Conservation (phyloP, 768 basidiomycete species). For the Wakefieldia striispora region DNA sequence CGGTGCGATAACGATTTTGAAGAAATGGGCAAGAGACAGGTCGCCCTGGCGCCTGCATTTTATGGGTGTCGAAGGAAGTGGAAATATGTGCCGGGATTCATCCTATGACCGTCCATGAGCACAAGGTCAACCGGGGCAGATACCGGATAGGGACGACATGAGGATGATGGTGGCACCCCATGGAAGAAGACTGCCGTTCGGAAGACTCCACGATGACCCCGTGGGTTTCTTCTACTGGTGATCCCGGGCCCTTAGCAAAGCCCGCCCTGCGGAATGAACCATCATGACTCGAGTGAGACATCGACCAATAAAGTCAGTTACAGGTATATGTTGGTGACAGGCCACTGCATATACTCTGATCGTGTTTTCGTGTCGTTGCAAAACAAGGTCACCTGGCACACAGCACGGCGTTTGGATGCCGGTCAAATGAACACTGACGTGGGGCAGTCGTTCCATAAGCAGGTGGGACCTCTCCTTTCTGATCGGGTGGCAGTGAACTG, state of each 20-base stretch:
- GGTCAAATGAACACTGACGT: not conserved
- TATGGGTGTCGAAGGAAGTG: slow-evolving; percentile 1
- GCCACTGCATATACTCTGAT: too few species aligned
- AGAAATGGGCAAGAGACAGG: not conserved
- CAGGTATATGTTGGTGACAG: too few species aligned
- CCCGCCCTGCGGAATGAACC: too few species aligned
- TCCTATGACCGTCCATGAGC: not conserved
- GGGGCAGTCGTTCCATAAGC: not conserved
- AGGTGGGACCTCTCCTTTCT: not conserved
- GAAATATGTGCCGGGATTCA: not conserved
- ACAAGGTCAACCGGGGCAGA: not conserved
- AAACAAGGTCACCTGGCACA: not conserved
- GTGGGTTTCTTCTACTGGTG: too few species aligned
- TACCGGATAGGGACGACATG: not conserved
- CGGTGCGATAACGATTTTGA: not conserved
- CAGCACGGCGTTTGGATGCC: not conserved
- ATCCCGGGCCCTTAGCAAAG: too few species aligned
- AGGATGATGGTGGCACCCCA: not conserved
- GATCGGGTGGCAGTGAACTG: not conserved
- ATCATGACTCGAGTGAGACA: too few species aligned
- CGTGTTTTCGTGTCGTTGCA: not conserved
- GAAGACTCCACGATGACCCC: too few species aligned
- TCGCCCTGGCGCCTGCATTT: not conserved
- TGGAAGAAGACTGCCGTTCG: not conserved
- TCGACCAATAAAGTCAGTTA: too few species aligned